Percentiles rank a stretch among this genome's conserved stretches.
These are phyloP conservation scores for Nakaseomyces nivariensis DNA, from an alignment of 1,139 yeast species.

Conservation along the genomic window DNA sequence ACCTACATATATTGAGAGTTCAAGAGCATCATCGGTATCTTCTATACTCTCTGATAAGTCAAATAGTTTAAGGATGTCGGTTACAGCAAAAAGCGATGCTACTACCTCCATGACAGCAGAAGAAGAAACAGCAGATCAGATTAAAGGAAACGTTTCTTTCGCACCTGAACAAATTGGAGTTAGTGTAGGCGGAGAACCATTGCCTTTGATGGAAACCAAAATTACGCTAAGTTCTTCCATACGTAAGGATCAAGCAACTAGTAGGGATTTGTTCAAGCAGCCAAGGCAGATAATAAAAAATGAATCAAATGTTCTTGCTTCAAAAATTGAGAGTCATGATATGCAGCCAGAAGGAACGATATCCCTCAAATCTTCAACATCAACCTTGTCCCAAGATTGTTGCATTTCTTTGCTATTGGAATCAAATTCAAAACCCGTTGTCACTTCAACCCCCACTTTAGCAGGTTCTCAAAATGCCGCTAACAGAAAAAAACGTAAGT, in stretches of 20 bases:
- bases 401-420: neutral
- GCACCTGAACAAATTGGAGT: neutral
- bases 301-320: neutral
- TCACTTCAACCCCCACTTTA: neutral
- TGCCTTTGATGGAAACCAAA: neutral
- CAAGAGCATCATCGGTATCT: conserved; percentile 1
- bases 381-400: neutral
- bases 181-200: neutral
- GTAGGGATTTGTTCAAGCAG: neutral
- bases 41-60: neutral
- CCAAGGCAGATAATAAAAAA: neutral
- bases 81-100: neutral
- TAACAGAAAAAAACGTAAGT: neutral
- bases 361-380: neutral
- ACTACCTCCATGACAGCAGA: neutral
- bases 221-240: neutral
- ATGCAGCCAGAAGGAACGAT: neutral
- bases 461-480: neutral
- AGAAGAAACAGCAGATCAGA: neutral
- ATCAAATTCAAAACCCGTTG: neutral
- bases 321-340: no score
- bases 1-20: neutral
- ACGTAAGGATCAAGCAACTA: neutral
- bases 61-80: neutral
- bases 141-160: neutral